Conservation (phyloP, 1,284 basidiomycete species). For the Ceratorhiza oryzae-sativae region DNA sequence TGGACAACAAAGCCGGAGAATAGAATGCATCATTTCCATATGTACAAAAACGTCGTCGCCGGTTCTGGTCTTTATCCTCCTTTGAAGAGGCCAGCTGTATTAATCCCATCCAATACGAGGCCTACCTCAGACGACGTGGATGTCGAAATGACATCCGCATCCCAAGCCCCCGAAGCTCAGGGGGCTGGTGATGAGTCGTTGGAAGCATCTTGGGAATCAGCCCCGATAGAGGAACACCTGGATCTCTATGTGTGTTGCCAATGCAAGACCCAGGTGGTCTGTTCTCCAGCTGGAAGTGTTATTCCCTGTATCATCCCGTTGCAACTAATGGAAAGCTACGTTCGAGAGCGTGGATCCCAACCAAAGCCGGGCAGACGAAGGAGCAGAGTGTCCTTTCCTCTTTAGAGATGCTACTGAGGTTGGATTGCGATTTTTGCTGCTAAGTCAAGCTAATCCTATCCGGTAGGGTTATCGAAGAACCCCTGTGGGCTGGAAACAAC, state of each 20-base stretch:
- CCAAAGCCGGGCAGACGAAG: conserved; percentile 54
- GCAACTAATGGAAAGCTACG: conserved; percentile 58
- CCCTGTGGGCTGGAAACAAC: conserved; percentile 70
- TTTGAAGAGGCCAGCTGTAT: conserved; percentile 46
- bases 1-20: conserved; percentile 60
- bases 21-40: conserved; percentile 79
- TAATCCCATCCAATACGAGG: neutral
- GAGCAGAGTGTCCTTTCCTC: conserved; percentile 62
- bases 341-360: conserved; percentile 52
- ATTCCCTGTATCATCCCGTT: conserved; percentile 74
- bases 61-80: conserved; percentile 67
- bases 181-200: conserved; percentile 59
- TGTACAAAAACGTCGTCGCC: conserved; percentile 70
- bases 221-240: conserved; percentile 56
- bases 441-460: conserved; percentile 29
- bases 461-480: conserved; percentile 71
- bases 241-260: conserved; percentile 84
- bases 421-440: conserved; percentile 46
- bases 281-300: conserved; percentile 55
- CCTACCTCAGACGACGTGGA: conserved; percentile 64
- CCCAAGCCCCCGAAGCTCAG: conserved; percentile 45
- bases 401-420: conserved; percentile 74
- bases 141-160: conserved; percentile 41
- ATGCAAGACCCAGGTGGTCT: conserved; percentile 73
- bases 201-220: conserved; percentile 55